Evolutionary conservation across 805 yeast genomes (phyloP).

Genomic region (Dipodascus albidus): DNA sequence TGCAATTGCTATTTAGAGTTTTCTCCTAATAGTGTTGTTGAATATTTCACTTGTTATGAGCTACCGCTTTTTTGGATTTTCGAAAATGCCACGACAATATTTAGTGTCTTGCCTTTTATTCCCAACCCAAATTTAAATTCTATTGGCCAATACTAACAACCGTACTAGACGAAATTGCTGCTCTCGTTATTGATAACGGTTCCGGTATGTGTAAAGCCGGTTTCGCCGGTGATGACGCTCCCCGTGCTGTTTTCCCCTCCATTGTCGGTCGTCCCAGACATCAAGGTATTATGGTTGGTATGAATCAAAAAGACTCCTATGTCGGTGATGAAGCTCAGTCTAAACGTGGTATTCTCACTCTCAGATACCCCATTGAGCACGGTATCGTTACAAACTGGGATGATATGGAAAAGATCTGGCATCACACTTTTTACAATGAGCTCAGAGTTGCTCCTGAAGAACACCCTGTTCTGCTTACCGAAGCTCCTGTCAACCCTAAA

Average conservation of each 20-base stretch:
- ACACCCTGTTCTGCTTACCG: constrained; percentile 98
- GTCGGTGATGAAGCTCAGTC: constrained; percentile 99
- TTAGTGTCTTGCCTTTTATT: background rate
- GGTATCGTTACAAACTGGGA: constrained; percentile 99
- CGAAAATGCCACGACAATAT: constrained; percentile 1
- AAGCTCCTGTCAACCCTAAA: constrained; percentile 99
- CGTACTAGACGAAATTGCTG: constrained; percentile 24
- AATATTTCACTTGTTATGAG: background rate
- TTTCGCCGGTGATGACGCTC: constrained; percentile 99
- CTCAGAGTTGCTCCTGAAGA: constrained; percentile 99
- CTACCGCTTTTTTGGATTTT: background rate
- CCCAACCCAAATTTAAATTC: background rate
- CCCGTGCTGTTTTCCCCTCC: constrained; percentile 99
- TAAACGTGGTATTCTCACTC: constrained; percentile 98
- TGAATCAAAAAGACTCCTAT: constrained; percentile 99
- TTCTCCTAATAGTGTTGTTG: background rate
- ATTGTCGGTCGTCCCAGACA: constrained; percentile 99
- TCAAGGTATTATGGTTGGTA: constrained; percentile 99
- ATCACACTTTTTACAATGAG: constrained; percentile 99
- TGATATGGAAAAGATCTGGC: constrained; percentile 99
- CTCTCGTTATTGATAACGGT: constrained; percentile 93
- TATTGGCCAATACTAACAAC: background rate
- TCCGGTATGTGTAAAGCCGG: constrained; percentile 99
- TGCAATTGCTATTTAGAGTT: background rate
- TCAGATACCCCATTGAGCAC: constrained; percentile 99